Evolutionary conservation across 2,329 filamentous ascomycete genomes (phyloP), one percentile per base, ranked within the genome.

Genomic region (Lasiodiplodia theobromae): DNA sequence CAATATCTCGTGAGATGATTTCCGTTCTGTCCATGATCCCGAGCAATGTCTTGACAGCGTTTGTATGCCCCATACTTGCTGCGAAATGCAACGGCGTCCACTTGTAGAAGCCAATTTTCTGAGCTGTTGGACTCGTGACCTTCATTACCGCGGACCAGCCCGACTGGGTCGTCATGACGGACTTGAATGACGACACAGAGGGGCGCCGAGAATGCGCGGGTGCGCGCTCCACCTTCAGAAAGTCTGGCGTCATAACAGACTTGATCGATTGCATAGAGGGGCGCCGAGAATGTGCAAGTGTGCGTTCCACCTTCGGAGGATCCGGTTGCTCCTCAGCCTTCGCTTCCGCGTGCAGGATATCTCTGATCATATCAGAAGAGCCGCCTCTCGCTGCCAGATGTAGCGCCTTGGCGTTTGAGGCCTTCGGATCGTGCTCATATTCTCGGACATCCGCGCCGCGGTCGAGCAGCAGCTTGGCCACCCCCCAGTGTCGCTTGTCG

Each of bases 351-450:
- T 18, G 28, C n/a, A 52, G 11, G 12, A 52, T 52, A 0, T 23
- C 28, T 6, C 60, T 8, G 0, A 64, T 25, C 4, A 12, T 52
- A 0, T 34, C 47, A 2, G n/a, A 8, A 6, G 28, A 37, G n/a
- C 60, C 60, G 5, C 60, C 60, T 31, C 31, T 52, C n/a, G 60
- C 60, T 10, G 60, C 60, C 60, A 64, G 12, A 38, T 64, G 60
- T 44, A 64, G 31, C n/a, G 60, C 60, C 60, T 38, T 47, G 28
- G 23, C 44, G 6, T 52, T 10, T 6, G 47, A 21, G 2, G 58
- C 37, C 44, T 28, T n/a, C 58, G 18, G 16, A 5, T 64, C 60
- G 28, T 37, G n/a, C 47, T 64, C 60, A 7, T 16, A 52, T 28
- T 64, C 60, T 2, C 47, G 28, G 5, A 25, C 7, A 5, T 64